Conservation (phyloP, 306 rosid species). For the Ormosia semicastrata region DNA sequence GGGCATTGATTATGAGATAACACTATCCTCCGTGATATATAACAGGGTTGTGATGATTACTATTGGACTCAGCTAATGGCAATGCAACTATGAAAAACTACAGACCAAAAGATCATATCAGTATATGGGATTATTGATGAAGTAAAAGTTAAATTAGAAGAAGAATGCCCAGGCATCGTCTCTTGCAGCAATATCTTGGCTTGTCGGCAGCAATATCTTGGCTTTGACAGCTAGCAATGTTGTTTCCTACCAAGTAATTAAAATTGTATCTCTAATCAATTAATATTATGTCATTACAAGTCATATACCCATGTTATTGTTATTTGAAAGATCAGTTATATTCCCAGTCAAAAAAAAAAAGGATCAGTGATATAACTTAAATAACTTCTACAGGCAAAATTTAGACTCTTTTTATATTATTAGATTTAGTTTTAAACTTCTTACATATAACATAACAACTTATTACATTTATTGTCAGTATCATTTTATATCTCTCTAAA, state of each 20-base stretch:
- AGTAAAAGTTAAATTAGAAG: neutral
- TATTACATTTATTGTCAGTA: too few relatives aligned
- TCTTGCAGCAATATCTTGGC: neutral
- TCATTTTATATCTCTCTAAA: too few relatives aligned
- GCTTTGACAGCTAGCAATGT: neutral
- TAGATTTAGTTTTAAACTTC: too few relatives aligned
- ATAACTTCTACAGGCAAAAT: too few relatives aligned
- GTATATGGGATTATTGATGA: neutral
- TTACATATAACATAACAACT: too few relatives aligned
- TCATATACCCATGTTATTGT: too few relatives aligned
- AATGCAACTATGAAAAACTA: neutral
- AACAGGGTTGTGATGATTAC: neutral
- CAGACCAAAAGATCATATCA: neutral
- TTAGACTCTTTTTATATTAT: too few relatives aligned
- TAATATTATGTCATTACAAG: neutral
- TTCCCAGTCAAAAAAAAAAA: too few relatives aligned
- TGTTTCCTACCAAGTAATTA: neutral
- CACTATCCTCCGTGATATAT: too few relatives aligned
- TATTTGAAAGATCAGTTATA: too few relatives aligned
- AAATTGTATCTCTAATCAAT: neutral
- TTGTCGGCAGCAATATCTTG: too few relatives aligned
- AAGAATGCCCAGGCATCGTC: neutral
- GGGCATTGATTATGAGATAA: neutral
- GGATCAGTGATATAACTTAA: too few relatives aligned
- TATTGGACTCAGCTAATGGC: neutral